Conservation (phyloP, 2,329 filamentous ascomycete genomes). For the Colletotrichum sp. region DNA sequence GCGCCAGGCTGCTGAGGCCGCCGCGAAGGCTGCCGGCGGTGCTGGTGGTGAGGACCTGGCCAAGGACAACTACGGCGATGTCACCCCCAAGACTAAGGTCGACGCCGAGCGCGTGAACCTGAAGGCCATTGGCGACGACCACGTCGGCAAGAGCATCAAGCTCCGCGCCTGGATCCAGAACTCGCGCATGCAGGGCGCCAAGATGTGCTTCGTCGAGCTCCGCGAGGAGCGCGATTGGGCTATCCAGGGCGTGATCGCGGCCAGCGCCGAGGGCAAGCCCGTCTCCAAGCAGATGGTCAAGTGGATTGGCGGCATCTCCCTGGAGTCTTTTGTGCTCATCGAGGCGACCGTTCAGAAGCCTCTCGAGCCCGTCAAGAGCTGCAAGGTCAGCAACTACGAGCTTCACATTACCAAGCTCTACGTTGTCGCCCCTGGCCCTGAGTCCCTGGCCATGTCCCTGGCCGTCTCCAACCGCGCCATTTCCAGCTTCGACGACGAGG, state of each 20-base stretch:
- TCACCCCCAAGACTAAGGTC: background rate
- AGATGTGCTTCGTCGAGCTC: slow-evolving; percentile 90
- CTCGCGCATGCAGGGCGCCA: slow-evolving; percentile 84
- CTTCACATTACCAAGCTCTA: slow-evolving; percentile 89
- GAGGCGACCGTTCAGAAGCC: slow-evolving; percentile 84
- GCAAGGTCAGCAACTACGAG: slow-evolving; percentile 79
- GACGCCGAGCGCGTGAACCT: slow-evolving; percentile 66
- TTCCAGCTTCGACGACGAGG: slow-evolving; percentile 64
- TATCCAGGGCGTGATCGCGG: slow-evolving; percentile 81
- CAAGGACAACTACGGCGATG: slow-evolving; percentile 81
- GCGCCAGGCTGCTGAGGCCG: slow-evolving; percentile 64
- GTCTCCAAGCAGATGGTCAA: slow-evolving; percentile 93
- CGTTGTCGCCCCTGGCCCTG: slow-evolving; percentile 70
- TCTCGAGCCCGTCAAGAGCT: slow-evolving; percentile 86
- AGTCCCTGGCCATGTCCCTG: slow-evolving; percentile 63
- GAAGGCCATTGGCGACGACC: slow-evolving; percentile 65
- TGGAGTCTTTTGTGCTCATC: slow-evolving; percentile 83
- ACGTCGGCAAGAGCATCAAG: slow-evolving; percentile 74
- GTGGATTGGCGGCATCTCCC: slow-evolving; percentile 76
- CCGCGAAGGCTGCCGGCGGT: slow-evolving; percentile 68
- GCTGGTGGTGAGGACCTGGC: slow-evolving; percentile 68
- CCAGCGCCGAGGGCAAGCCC: slow-evolving; percentile 62
- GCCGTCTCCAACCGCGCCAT: slow-evolving; percentile 82
- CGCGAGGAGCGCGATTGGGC: slow-evolving; percentile 76
- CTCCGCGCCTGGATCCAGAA: slow-evolving; percentile 88